These are phyloP conservation scores for Anisodus tanguticus DNA, from an alignment of 257 asterid species.

Conservation along the genomic window DNA sequence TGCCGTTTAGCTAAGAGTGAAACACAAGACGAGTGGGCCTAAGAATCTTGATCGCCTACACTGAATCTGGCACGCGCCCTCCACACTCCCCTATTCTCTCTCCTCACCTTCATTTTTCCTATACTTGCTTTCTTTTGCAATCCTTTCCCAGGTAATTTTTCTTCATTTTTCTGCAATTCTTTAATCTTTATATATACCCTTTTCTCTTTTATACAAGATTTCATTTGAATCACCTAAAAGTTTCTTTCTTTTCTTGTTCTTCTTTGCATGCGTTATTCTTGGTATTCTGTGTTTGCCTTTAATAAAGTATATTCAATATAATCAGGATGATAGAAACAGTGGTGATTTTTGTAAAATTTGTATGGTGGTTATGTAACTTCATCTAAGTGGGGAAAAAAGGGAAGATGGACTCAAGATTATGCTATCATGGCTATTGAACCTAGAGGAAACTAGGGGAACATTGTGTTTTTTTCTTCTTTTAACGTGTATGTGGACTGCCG, in stretches of 20 bases:
- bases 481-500: not conserved
- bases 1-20: not conserved
- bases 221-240: not conserved
- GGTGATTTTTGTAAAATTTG: not conserved
- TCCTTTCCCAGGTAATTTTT: not conserved
- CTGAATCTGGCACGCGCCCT: constrained; percentile 47
- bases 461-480: not conserved
- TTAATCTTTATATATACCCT: too few species aligned
- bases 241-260: too few species aligned
- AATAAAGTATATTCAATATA: not conserved
- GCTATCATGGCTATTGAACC: not conserved
- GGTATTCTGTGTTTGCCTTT: not conserved
- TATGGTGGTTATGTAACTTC: not conserved
- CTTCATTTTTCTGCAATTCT: not conserved
- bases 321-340: not conserved
- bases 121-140: not conserved
- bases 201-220: not conserved
- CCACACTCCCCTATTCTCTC: constrained; percentile 52
- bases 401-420: not conserved
- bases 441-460: not conserved
- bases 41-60: constrained; percentile 18
- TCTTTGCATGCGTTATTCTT: not conserved
- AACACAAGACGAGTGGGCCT: not conserved
- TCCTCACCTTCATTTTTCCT: not conserved
- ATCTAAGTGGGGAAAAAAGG: not conserved